phyloP scores from a whole-genome alignment of 2,329 filamentous ascomycete species.

The Remersonia thermophila region DNA sequence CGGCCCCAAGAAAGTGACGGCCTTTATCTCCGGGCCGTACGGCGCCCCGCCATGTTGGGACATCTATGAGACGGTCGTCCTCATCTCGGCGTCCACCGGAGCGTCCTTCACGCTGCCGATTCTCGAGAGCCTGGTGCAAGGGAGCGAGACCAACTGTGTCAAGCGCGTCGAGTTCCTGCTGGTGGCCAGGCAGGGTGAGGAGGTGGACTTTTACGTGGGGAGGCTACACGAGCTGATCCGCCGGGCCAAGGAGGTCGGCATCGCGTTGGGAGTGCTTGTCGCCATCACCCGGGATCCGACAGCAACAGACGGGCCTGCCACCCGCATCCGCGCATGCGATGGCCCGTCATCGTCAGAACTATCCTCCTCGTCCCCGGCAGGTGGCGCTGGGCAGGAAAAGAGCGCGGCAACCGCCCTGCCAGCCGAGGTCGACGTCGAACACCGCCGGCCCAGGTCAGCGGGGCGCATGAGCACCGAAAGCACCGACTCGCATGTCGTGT shows the following conservation, averaged over 20 bases:
- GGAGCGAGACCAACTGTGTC: conserved; percentile 32
- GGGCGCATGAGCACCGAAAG: conserved; percentile 17
- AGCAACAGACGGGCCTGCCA: neutral
- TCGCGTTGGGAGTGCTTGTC: conserved; percentile 40
- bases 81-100: conserved; percentile 52
- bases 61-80: conserved; percentile 45
- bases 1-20: conserved; percentile 23
- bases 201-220: conserved; percentile 43
- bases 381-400: conserved; percentile 12
- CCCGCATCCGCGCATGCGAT: too few relatives aligned
- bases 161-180: conserved; percentile 42
- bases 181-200: conserved; percentile 37
- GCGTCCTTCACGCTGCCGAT: conserved; percentile 50
- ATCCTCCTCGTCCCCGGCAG: conserved; percentile 11
- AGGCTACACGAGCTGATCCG: conserved; percentile 35
- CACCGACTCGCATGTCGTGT: conserved; percentile 29
- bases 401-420: conserved; percentile 12
- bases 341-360: neutral
- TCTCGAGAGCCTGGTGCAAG: conserved; percentile 39
- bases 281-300: conserved; percentile 34
- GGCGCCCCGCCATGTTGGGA: conserved; percentile 44
- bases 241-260: conserved; percentile 29
- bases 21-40: conserved; percentile 44
- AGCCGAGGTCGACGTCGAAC: conserved; percentile 20
- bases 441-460: conserved; percentile 6